Base-by-base conservation (phyloP, 441 rosid species). In the Corymbia citriodora region DNA sequence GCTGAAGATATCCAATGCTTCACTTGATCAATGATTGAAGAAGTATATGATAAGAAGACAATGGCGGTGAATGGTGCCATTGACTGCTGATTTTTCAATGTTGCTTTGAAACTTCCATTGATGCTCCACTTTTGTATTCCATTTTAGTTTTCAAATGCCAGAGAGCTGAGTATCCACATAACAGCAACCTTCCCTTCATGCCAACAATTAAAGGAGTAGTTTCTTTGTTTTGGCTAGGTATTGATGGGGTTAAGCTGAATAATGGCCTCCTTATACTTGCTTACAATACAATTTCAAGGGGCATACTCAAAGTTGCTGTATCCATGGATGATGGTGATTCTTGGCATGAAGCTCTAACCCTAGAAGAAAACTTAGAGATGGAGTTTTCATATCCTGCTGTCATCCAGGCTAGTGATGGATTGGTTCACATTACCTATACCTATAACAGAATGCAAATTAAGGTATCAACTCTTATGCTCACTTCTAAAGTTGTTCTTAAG, bases 361-460 rank as follows among this genome's bases (percentile, higher is more conserved):
- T 97, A 57, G 99, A 96, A 91, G 96, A 96, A 21, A 90, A 93
- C 33, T 79, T 72, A 52, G 96, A 88, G 54, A 95, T 95, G 99
- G 98, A 97, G 87, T 98, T 97, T 90, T 98, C 99, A 10, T 97
- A 98, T 88, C 98, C 99, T 2, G 97, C 99, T 36, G 98, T 96
- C 90, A 96, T 98, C 89, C 95, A 96, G 94, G 96, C 96, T 79
- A 92, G 94, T 55, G 96, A 96, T 87, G 97, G 97, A 89, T 91
- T 88, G 85, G 92, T 97, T 91, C 99, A 96, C 91, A 90, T 97
- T 91, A 96, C 99, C 11, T 97, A 96, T 92, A 96, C 98, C 9
- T 98, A 97, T 88, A 93, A 95, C 86, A 95, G 99, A 92, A 96
- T 96, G 79, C 99, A 97, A 90, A 95, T 98, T 88, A 98, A 97